Conservation (phyloP, 371 early-diverging fungal species). For the Saksenaea oblongispora region DNA sequence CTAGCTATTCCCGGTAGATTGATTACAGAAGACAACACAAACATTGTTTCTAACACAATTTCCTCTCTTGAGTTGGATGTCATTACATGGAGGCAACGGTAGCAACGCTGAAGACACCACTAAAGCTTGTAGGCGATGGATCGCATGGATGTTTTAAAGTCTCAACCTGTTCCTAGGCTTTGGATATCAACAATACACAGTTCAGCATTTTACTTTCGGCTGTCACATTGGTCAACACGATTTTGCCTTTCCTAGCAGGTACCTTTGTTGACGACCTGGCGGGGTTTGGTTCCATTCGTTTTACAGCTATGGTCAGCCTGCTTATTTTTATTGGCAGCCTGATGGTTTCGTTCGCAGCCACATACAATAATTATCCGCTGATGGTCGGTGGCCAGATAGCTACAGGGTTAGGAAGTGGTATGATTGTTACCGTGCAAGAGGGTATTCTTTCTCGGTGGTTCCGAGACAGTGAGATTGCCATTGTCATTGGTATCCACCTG, state of each 20-base stretch:
- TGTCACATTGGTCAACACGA: slow-evolving; percentile 70
- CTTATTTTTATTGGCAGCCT: slow-evolving; percentile 38
- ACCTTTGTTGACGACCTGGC: slow-evolving; percentile 49
- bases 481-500: slow-evolving; percentile 36
- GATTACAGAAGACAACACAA: not conserved
- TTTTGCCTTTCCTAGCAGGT: slow-evolving; percentile 71
- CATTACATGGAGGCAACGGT: slow-evolving; percentile 46
- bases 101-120: slow-evolving; percentile 40
- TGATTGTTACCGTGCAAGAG: slow-evolving; percentile 50
- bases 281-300: slow-evolving; percentile 38
- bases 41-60: not conserved
- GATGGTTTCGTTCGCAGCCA: slow-evolving; percentile 33
- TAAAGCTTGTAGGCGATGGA: slow-evolving; percentile 35
- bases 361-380: slow-evolving; percentile 28
- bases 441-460: slow-evolving; percentile 49
- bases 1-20: slow-evolving; percentile 17
- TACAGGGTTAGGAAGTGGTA: slow-evolving; percentile 45
- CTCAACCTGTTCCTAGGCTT: slow-evolving; percentile 19
- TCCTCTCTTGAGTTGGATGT: slow-evolving; percentile 28
- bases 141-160: not conserved
- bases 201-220: slow-evolving; percentile 72
- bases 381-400: slow-evolving; percentile 48
- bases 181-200: slow-evolving; percentile 68
- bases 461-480: slow-evolving; percentile 37
- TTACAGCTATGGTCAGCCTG: slow-evolving; percentile 33